Conservation (phyloP, 768 basidiomycete genomes). For the Mycena leptocephala region DNA sequence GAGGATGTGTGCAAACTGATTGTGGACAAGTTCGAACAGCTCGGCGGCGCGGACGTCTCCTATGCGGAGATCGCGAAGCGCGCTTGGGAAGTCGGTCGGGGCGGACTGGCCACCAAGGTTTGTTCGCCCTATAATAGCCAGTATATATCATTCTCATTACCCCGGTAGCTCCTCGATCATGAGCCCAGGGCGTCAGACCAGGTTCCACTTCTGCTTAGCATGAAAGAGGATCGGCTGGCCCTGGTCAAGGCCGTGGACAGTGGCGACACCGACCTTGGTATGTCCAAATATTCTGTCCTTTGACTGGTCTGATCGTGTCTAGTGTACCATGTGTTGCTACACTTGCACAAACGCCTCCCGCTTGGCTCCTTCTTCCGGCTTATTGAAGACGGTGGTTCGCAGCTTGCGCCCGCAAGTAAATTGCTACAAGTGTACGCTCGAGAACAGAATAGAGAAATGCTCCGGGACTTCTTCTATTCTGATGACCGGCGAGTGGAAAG, state of each 20-base stretch:
- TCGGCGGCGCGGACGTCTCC: slow-evolving; percentile 86
- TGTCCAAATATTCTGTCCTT: slow-evolving; percentile 30
- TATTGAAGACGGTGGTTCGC: slow-evolving; percentile 90
- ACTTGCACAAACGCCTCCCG: slow-evolving; percentile 86
- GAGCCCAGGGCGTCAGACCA: slow-evolving; percentile 93
- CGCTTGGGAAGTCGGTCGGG: slow-evolving; percentile 92
- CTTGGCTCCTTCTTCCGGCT: slow-evolving; percentile 96
- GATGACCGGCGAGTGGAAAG: slow-evolving; percentile 96
- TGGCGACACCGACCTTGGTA: slow-evolving; percentile 96
- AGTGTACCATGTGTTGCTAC: slow-evolving; percentile 96
- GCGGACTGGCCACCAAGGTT: slow-evolving; percentile 89
- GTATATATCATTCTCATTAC: not conserved
- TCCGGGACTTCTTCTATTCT: slow-evolving; percentile 97
- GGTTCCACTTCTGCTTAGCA: slow-evolving; percentile 91
- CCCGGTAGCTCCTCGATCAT: slow-evolving; percentile 86
- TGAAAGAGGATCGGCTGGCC: slow-evolving; percentile 95
- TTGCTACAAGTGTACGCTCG: slow-evolving; percentile 92
- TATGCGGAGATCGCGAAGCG: slow-evolving; percentile 96
- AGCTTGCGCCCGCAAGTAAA: slow-evolving; percentile 81
- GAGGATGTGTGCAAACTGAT: slow-evolving; percentile 87
- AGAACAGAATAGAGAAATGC: slow-evolving; percentile 92
- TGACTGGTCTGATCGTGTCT: not conserved
- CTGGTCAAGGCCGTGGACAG: slow-evolving; percentile 93
- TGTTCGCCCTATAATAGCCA: not conserved
- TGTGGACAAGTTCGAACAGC: slow-evolving; percentile 90